phyloP scores from a whole-genome alignment of 2,329 filamentous ascomycete genomes.

The Pseudogymnoascus sp. region DNA sequence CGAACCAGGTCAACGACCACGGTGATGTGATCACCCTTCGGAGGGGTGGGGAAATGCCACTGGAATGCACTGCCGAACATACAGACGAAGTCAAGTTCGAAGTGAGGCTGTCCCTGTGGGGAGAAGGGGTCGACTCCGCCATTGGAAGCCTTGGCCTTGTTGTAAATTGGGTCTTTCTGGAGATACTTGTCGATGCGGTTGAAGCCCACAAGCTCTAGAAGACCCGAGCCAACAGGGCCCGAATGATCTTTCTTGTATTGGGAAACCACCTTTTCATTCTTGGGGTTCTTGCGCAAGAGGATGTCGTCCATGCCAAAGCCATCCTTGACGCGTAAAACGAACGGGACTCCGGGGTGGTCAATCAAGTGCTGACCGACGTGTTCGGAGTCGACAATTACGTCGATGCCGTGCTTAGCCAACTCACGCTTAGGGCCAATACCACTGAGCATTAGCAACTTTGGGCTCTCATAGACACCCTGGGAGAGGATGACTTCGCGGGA shows the following conservation, averaged over 20 bases:
- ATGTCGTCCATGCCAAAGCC: conserved; percentile 32
- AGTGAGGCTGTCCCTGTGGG: conserved; percentile 50
- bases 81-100: conserved; percentile 54
- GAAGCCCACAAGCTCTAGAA: conserved; percentile 47
- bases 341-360: conserved; percentile 34
- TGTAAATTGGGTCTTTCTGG: conserved; percentile 41
- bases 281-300: conserved; percentile 30
- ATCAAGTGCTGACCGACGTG: conserved; percentile 29
- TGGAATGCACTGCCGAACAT: conserved; percentile 47
- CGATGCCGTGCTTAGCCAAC: conserved; percentile 27
- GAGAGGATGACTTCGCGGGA: neutral
- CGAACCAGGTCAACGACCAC: conserved; percentile 47
- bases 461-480: conserved; percentile 11
- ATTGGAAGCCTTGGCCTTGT: conserved; percentile 35
- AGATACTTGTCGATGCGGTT: conserved; percentile 50
- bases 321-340: conserved; percentile 36
- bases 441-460: conserved; percentile 11
- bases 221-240: conserved; percentile 35
- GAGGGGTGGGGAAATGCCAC: conserved; percentile 39
- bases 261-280: conserved; percentile 33
- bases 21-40: conserved; percentile 44
- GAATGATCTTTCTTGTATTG: conserved; percentile 34
- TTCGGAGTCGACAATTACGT: conserved; percentile 22
- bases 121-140: conserved; percentile 44
- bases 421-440: conserved; percentile 20